Evolutionary conservation across 805 yeast species (phyloP).

Genomic region (Hemisphaericaspora nanyangensis): DNA sequence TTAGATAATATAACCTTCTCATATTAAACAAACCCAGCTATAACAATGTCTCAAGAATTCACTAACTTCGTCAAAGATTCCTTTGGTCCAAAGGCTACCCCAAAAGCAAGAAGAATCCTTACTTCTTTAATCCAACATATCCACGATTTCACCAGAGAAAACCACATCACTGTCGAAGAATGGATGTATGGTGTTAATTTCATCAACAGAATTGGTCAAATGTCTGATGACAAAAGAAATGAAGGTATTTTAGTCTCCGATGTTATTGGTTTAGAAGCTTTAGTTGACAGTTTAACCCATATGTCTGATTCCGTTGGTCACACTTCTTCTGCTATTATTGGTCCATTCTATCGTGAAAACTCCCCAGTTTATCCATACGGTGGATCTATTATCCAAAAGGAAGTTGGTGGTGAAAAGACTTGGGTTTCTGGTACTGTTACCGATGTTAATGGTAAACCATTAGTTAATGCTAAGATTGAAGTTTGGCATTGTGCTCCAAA

Average conservation of each 20-base stretch:
- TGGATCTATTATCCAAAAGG: slow-evolving; percentile 26
- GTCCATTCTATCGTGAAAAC: slow-evolving; percentile 31
- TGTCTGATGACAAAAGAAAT: slow-evolving; percentile 24
- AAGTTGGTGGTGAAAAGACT: slow-evolving; percentile 28
- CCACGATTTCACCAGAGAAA: slow-evolving; percentile 34
- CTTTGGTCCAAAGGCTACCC: slow-evolving; percentile 24
- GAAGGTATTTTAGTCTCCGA: slow-evolving; percentile 33
- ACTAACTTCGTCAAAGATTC: slow-evolving; percentile 21
- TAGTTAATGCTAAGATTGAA: slow-evolving; percentile 26
- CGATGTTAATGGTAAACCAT: slow-evolving; percentile 24
- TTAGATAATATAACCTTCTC: neutral
- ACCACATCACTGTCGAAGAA: slow-evolving; percentile 29
- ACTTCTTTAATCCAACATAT: slow-evolving; percentile 27
- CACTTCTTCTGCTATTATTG: slow-evolving; percentile 28
- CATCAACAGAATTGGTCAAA: slow-evolving; percentile 29
- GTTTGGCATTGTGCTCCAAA: slow-evolving; percentile 37
- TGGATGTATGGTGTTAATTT: slow-evolving; percentile 30
- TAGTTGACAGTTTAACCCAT: slow-evolving; percentile 30
- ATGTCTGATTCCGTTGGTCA: slow-evolving; percentile 13
- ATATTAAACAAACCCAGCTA: neutral
- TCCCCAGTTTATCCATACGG: slow-evolving; percentile 26
- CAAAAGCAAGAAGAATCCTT: slow-evolving; percentile 17
- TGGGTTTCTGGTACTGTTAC: slow-evolving; percentile 22
- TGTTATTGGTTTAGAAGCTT: slow-evolving; percentile 28
- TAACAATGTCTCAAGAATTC: slow-evolving; percentile 21